Evolutionary conservation across 345 rosid species (phyloP), one percentile per base, ranked within the genome.

Genomic region (Physaria fendleri): DNA sequence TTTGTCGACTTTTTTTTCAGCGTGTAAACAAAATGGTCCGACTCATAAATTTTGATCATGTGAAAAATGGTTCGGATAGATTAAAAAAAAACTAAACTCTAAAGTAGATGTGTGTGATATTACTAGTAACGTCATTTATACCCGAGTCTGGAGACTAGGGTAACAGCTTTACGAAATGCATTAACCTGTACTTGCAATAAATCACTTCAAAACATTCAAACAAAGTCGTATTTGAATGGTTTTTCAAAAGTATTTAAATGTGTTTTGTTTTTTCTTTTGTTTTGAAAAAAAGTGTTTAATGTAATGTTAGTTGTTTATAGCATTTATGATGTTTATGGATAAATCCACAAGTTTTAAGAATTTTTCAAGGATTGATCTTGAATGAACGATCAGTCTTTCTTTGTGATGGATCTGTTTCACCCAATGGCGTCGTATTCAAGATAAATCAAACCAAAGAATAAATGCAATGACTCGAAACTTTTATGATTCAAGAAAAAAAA

Each of bases 1-100:
- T 40, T 49, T 48, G 44, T 42, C 59, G 29, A 23, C 65, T 50
- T 38, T 57, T n/a, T n/a, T 48, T 56, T 59, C 45, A 32, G 57
- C 34, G 24, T 32, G 30, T 18, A 28, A 38, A n/a, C n/a, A 5
- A 27, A 6, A 28, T 12, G 11, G 48, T 38, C 23, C 50, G 10
- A n/a, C 33, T 25, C 27, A 21, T 33, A 23, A 8, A 22, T 18
- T 35, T 25, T 27, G 13, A 53, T 45, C n/a, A n/a, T 2, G 15
- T 17, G 34, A 52, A 27, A n/a, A 46, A 66, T n/a, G n/a, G n/a
- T n/a, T n/a, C n/a, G n/a, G n/a, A n/a, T n/a, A n/a, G n/a, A n/a
- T n/a, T n/a, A n/a, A n/a, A n/a, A n/a, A n/a, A n/a, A n/a, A n/a
- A n/a, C n/a, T n/a, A n/a, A n/a, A n/a, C n/a, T n/a, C n/a, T n/a